These are phyloP conservation scores for Blastobotrys ciferrii DNA, from an alignment of 1,139 yeast species.

Conservation along the genomic window DNA sequence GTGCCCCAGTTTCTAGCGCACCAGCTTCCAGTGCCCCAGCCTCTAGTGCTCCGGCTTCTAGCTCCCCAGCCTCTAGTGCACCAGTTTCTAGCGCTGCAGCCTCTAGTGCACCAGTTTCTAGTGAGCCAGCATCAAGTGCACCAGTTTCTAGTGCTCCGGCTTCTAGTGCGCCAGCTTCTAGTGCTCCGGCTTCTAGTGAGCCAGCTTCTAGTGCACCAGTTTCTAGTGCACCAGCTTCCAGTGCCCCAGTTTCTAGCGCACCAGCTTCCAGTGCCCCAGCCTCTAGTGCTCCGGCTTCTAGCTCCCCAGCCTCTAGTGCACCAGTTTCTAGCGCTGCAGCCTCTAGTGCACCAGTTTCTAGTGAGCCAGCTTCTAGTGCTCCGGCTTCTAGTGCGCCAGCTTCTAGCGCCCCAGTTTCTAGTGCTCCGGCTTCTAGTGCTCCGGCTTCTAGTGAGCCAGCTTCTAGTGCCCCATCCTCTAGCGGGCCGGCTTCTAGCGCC, in stretches of 20 bases:
- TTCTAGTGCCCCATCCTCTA: not conserved
- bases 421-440: not conserved
- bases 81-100: not conserved
- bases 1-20: not conserved
- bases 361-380: not conserved
- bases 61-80: not conserved
- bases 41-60: not conserved
- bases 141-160: not conserved
- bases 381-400: not conserved
- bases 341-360: not conserved
- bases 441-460: not conserved
- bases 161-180: not conserved
- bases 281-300: not conserved
- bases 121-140: not conserved
- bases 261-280: not conserved
- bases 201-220: not conserved
- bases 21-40: not conserved
- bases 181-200: not conserved
- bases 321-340: not conserved
- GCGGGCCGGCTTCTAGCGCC: not conserved
- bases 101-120: not conserved
- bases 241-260: not conserved
- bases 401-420: not conserved
- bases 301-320: not conserved
- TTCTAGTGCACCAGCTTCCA: conserved; percentile 5